phyloP scores from a whole-genome alignment of 2,329 filamentous ascomycete species.

The Colletotrichum sp. region DNA sequence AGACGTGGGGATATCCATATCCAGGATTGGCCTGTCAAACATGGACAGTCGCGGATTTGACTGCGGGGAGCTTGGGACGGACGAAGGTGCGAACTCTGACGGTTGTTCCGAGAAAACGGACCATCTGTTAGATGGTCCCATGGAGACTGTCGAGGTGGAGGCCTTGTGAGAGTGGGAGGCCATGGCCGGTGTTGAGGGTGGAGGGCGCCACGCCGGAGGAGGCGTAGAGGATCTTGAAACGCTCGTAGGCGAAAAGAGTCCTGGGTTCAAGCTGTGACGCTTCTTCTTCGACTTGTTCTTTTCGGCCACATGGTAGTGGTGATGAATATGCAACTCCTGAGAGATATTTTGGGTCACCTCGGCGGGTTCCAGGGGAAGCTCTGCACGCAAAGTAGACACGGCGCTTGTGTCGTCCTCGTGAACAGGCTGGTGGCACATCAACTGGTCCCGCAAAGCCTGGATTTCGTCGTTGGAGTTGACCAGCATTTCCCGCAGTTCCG shows the following conservation, averaged over 20 bases:
- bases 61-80: conserved; percentile 80
- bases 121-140: conserved; percentile 61
- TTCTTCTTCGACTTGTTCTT: conserved; percentile 74
- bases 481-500: conserved; percentile 89
- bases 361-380: conserved; percentile 59
- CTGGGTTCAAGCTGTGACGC: conserved; percentile 66
- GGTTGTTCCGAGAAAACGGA: conserved; percentile 65
- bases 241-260: conserved; percentile 63
- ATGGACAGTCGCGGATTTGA: conserved; percentile 76
- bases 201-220: conserved; percentile 41
- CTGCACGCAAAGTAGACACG: conserved; percentile 69
- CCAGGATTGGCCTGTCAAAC: conserved; percentile 74
- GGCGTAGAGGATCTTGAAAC: conserved; percentile 46
- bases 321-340: conserved; percentile 88
- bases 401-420: conserved; percentile 44
- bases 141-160: conserved; percentile 52
- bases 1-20: conserved; percentile 78
- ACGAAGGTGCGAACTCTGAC: conserved; percentile 72
- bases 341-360: conserved; percentile 47
- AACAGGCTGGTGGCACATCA: conserved; percentile 78
- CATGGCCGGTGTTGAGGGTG: conserved; percentile 43
- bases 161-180: conserved; percentile 50
- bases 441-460: conserved; percentile 81
- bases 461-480: conserved; percentile 94
- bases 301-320: conserved; percentile 82